A percentile compares a stretch with the other conserved stretches of the same genome.
These are phyloP conservation scores for Colletotrichum noveboracense DNA, from an alignment of 2,329 filamentous ascomycete genomes.

Conservation along the genomic window DNA sequence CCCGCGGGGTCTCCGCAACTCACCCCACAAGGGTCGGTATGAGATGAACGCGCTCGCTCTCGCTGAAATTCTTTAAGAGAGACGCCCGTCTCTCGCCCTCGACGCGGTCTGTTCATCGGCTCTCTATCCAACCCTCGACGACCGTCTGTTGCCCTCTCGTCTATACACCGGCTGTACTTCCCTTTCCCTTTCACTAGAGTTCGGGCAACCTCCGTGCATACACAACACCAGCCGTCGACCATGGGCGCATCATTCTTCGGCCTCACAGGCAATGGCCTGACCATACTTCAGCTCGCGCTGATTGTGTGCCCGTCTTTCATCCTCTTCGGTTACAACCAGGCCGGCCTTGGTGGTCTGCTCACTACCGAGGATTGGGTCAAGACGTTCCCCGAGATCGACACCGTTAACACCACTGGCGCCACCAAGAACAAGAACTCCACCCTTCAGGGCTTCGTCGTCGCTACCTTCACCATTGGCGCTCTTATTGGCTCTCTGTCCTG, in stretches of 20 bases:
- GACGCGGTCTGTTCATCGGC: background rate
- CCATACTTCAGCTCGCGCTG: slow-evolving; percentile 42
- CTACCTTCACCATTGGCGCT: slow-evolving; percentile 41
- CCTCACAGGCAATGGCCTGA: slow-evolving; percentile 38
- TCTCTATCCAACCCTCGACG: background rate
- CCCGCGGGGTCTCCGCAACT: slow-evolving; percentile 22
- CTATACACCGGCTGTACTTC: background rate
- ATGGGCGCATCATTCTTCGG: slow-evolving; percentile 31
- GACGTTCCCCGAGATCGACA: slow-evolving; percentile 44
- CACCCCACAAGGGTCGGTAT: slow-evolving; percentile 16
- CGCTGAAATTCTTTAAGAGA: slow-evolving; percentile 1
- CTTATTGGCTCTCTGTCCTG: slow-evolving; percentile 40
- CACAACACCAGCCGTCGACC: background rate
- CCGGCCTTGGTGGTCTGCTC: slow-evolving; percentile 40
- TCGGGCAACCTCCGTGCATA: background rate
- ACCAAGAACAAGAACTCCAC: slow-evolving; percentile 36
- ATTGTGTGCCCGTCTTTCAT: slow-evolving; percentile 49
- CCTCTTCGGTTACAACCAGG: slow-evolving; percentile 47
- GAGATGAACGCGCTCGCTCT: background rate
- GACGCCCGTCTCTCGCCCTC: background rate
- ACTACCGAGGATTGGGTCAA: slow-evolving; percentile 36
- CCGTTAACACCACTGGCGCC: slow-evolving; percentile 34
- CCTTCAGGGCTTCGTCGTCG: slow-evolving; percentile 41
- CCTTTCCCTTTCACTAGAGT: background rate
- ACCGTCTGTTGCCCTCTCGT: background rate